A percentile compares a stretch with the other conserved stretches of the same genome.
These are phyloP conservation scores for Quercus ilex DNA, from an alignment of 306 rosid species.

Conservation along the genomic window DNA sequence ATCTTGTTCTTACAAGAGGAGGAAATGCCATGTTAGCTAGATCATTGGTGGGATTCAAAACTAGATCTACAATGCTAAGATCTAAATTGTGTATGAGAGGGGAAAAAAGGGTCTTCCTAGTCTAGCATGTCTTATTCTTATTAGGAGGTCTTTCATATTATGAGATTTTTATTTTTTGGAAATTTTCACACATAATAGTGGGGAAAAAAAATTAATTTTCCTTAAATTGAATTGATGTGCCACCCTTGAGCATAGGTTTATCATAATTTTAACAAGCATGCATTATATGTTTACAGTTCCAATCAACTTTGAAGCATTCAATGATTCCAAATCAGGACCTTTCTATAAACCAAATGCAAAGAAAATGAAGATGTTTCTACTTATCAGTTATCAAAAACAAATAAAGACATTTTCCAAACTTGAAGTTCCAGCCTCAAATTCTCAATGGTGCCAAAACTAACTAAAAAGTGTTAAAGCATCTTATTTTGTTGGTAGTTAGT, in stretches of 20 bases:
- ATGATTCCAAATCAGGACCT: neutral
- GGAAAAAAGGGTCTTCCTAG: neutral
- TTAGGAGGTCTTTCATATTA: neutral
- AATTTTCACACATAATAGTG: neutral
- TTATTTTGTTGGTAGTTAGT: neutral
- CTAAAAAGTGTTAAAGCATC: neutral
- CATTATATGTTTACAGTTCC: neutral
- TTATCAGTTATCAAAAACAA: too few species aligned
- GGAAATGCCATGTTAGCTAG: too few species aligned
- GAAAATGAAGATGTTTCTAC: neutral
- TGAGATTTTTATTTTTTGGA: neutral
- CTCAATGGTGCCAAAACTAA: neutral
- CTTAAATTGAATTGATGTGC: too few species aligned
- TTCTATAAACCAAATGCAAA: neutral
- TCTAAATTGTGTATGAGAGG: neutral
- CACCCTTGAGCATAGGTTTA: too few species aligned
- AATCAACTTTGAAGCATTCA: neutral
- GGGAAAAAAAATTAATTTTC: too few species aligned
- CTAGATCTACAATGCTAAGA: neutral
- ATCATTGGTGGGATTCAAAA: neutral
- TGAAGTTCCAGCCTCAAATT: neutral
- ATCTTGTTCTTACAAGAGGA: too few species aligned
- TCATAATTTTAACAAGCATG: too few species aligned
- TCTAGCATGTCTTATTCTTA: too few species aligned
- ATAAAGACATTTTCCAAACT: neutral